Conservation (phyloP, 1,284 basidiomycete genomes). For the Irpex lacteus region DNA sequence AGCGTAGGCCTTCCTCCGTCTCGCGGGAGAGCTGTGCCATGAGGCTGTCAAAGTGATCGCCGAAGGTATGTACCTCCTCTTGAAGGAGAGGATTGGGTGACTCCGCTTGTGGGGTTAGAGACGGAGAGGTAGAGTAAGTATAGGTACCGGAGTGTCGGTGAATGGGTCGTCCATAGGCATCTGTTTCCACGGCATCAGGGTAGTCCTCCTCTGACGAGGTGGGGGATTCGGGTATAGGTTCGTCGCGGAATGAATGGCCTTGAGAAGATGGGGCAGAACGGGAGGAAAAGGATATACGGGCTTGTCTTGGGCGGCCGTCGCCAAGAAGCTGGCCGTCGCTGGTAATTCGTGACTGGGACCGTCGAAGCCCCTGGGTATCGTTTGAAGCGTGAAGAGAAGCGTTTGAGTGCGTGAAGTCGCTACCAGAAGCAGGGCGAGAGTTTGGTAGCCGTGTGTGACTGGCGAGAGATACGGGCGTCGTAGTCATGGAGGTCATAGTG, state of each 20-base stretch:
- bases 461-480: constrained; percentile 20
- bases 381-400: constrained; percentile 2
- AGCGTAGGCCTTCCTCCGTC: constrained; percentile 43
- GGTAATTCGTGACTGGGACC: constrained; percentile 10
- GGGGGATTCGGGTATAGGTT: constrained; percentile 13
- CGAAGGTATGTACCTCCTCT: constrained; percentile 39
- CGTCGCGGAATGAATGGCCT: constrained; percentile 6
- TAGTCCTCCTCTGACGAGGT: constrained; percentile 24
- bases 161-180: constrained; percentile 19
- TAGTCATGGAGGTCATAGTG: constrained; percentile 21
- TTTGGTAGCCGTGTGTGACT: constrained; percentile 5
- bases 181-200: background rate
- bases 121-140: constrained; percentile 11
- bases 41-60: constrained; percentile 47
- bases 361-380: constrained; percentile 9
- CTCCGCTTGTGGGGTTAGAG: constrained; percentile 9
- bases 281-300: background rate
- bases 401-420: constrained; percentile 18
- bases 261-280: background rate
- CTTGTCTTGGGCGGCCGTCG: background rate
- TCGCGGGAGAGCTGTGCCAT: constrained; percentile 49
- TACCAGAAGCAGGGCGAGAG: constrained; percentile 12
- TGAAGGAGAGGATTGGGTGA: constrained; percentile 19
- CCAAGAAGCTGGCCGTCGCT: background rate
- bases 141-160: constrained; percentile 13